phyloP scores from a whole-genome alignment of 352 stramenopile genomes.

The Phytophthora litchii region DNA sequence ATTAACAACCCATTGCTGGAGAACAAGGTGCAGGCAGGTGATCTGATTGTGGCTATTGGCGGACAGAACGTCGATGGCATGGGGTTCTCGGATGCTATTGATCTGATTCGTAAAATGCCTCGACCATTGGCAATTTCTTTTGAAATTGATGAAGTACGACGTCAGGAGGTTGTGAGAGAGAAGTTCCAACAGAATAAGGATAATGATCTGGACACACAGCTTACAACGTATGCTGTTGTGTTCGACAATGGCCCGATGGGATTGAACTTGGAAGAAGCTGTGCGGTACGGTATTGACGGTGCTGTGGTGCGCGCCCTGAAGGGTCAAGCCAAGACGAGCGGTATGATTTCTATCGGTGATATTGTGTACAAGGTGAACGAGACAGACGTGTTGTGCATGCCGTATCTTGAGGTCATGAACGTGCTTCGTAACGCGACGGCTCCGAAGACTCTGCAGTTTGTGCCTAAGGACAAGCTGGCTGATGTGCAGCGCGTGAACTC shows the following conservation, averaged over 20 bases:
- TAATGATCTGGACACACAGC: constrained; percentile 70
- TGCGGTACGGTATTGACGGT: constrained; percentile 83
- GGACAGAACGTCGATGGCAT: constrained; percentile 77
- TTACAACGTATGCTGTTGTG: constrained; percentile 86
- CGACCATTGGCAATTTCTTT: constrained; percentile 82
- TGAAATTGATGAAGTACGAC: constrained; percentile 72
- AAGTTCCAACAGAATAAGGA: constrained; percentile 64
- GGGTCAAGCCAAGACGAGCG: constrained; percentile 82
- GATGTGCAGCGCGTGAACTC: constrained; percentile 87
- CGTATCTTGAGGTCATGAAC: constrained; percentile 86
- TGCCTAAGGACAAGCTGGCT: constrained; percentile 84
- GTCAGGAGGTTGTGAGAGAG: constrained; percentile 58
- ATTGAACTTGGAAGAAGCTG: constrained; percentile 84
- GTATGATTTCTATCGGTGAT: constrained; percentile 83
- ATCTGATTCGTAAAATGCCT: constrained; percentile 85
- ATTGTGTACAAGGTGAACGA: constrained; percentile 91
- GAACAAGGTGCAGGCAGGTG: constrained; percentile 80
- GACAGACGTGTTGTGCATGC: constrained; percentile 82
- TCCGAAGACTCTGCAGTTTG: constrained; percentile 84
- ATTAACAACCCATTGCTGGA: constrained; percentile 87
- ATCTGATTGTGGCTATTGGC: constrained; percentile 87
- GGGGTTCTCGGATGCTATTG: constrained; percentile 83
- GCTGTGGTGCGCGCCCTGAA: constrained; percentile 83
- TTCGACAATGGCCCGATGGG: constrained; percentile 88
- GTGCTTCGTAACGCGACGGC: constrained; percentile 67